Base-by-base conservation (phyloP, 306 rosid species). In the Casuarina cunninghamiana region DNA sequence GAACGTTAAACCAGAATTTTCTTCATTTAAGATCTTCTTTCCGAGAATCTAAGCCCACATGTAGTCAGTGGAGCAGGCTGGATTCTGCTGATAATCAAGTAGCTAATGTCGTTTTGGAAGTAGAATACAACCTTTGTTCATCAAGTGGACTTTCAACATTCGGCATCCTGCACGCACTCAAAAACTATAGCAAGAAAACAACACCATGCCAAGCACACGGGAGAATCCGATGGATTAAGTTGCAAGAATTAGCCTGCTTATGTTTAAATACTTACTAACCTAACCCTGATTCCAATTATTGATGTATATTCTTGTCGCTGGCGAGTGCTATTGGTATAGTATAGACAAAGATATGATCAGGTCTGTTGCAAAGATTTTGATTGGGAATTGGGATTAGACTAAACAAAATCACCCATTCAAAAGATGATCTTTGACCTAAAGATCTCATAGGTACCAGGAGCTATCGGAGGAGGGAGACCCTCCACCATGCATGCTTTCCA, bases 351-450 rank as follows among this genome's bases (percentile, higher is more conserved):
- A 86, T 80, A 75, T 79, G 37, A 75, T 57, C 70, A 54, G 79
- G 84, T 75, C 77, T 44, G 80, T 75, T 68, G 26, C 81, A 61
- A 84, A 75, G 82, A 78, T 54, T 75, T 83, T 71, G 84, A 79
- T 83, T 77, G 80, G 84, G 70, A 80, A 60, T 80, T 81, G 15
- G 35, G 74, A 70, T 67, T 71, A 75, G 81, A 77, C 73, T 74
- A 51, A 82, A 74, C 42, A 85, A 75, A 72, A 77, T 44, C 58
- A 62, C 67, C 69, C 53, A 16, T 82, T 84, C 91, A 88, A 89
- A 80, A 54, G 58, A 91, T 78, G 81, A 89, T 91, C 94, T 91
- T 88, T 89, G 92, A 89, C 97, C 91, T 65, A 77, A 50, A 86
- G 94, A 91, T 91, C 69, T 86, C 87, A 72, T 78, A 81, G 90